A percentile compares a stretch with the other conserved stretches of the same genome.
phyloP scores from a whole-genome alignment of 495 filamentous ascomycete genomes.

The Tuber umbilicatum region DNA sequence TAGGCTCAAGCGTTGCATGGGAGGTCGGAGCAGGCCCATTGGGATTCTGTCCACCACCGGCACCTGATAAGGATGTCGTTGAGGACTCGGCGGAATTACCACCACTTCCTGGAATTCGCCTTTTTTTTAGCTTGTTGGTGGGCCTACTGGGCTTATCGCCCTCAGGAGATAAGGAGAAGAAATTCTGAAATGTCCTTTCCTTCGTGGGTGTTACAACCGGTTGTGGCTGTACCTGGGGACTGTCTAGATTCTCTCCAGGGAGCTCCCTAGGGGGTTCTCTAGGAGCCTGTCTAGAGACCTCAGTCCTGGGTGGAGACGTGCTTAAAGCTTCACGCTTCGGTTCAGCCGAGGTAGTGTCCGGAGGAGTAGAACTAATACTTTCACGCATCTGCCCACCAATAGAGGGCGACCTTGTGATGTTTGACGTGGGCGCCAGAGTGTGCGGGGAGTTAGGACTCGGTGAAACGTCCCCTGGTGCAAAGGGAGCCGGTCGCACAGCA shows the following conservation, averaged over 20 bases:
- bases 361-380: constrained; percentile 29
- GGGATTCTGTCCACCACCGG: constrained; percentile 25
- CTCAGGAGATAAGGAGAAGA: constrained; percentile 61
- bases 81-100: constrained; percentile 84
- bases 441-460: constrained; percentile 42
- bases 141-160: constrained; percentile 59
- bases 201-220: constrained; percentile 57
- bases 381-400: constrained; percentile 33
- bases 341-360: constrained; percentile 16
- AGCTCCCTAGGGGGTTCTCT: neutral
- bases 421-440: constrained; percentile 7
- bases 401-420: constrained; percentile 25
- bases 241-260: constrained; percentile 7
- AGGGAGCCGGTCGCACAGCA: constrained; percentile 52
- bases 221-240: constrained; percentile 41
- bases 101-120: constrained; percentile 62
- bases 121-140: constrained; percentile 82
- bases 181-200: constrained; percentile 59
- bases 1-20: constrained; percentile 42
- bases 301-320: constrained; percentile 19
- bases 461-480: constrained; percentile 45
- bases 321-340: constrained; percentile 10
- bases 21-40: constrained; percentile 24
- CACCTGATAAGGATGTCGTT: constrained; percentile 59
- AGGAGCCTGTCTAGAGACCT: constrained; percentile 2